Evolutionary conservation across 176 grass and related monocot genomes (phyloP), one percentile per base, ranked within the genome.

Genomic region (Zea luxurians): DNA sequence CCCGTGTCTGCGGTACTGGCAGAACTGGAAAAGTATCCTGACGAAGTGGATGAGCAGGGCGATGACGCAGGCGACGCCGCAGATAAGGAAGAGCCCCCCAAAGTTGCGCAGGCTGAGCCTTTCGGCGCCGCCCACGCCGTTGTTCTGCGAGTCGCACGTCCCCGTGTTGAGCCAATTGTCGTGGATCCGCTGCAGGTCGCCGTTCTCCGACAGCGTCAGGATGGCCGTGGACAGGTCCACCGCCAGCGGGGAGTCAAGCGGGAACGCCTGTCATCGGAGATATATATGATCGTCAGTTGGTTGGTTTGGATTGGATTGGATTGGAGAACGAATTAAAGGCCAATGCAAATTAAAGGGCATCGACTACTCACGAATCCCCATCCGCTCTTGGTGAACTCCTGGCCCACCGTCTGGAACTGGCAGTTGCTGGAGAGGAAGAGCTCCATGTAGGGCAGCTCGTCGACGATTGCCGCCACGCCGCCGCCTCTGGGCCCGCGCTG

Each of bases 321-420:
- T 40, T 40, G 6, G 12, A 50, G 6, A 1, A 61, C 11, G 2
- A 8, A 64, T 0, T 6, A n/a, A 6, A 5, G 40, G 2, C 17
- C 38, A 40, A n/a, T n/a, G n/a, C n/a, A n/a, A 40, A 40, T 40
- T 40, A 40, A 40, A 2, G 38, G 27, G 27, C 27, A 40, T 40
- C 3, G 0, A 75, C 92, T 91, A 75, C 92, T 91, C n/a, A 97
- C 91, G 66, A 98, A 98, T 64, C 96, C 96, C 96, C 96, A 98
- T 78, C 96, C 96, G 61, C 90, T 82, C 88, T 98, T 95, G 66
- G 96, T 98, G 96, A 98, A 98, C 78, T 89, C 89, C 79, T 89
- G 87, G 0, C 92, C 96, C 1, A 95, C 88, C 7, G 65, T 95
- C 66, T 64, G 85, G 80, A 92, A 98, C 61, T 92, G 84, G 75